Base-by-base conservation (phyloP, 306 rosid species). In the Sicyos edulis region DNA sequence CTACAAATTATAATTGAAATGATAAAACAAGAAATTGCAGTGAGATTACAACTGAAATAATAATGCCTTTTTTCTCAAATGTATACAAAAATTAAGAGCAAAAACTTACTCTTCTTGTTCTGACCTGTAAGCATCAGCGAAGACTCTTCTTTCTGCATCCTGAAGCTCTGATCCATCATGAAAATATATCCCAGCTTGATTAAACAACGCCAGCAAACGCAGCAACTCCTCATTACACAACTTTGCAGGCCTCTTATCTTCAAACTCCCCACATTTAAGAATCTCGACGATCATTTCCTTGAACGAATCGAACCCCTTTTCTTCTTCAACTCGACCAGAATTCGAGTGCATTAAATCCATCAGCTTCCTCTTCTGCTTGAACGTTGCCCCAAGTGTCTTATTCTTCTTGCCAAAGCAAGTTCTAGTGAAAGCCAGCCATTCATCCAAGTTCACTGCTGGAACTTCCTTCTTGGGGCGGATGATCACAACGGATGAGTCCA, bases 401-500 rank as follows among this genome's bases (percentile, higher is more conserved):
- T 89, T 86, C 87, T 86, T 91, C 71, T 82, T 83, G 45, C 76
- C 47, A 20, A 91, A 89, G 77, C 92, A 89, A 52, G 83, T 80
- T 75, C 88, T 83, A 2, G 86, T 85, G 78, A 93, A 88, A 57
- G 95, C 87, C 79, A 64, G 79, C 96, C 99, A 93, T 75, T 91
- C 89, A 3, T 69, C 72, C 74, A 91, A 70, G 82, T 88, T 75
- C 15, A 93, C 87, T 10, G 75, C n/a, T 2, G 90, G 95, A 67
- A 86, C 47, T 5, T 81, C 77, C 57, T 75, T 64, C 79, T 86
- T 90, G 0, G 91, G 97, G 13, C 92, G 85, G 51, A 93, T 86
- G 44, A 88, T 86, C 59, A 91, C 88, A n/a, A 93, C 85, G 0
- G 96, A 88, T 7, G 97, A 93, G 62, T 93, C 99, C 10, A 88